A percentile compares a stretch with the other conserved stretches of the same genome.
phyloP scores from a whole-genome alignment of 805 yeast genomes.

The Saccharomycopsis oosterbeekiorum region DNA sequence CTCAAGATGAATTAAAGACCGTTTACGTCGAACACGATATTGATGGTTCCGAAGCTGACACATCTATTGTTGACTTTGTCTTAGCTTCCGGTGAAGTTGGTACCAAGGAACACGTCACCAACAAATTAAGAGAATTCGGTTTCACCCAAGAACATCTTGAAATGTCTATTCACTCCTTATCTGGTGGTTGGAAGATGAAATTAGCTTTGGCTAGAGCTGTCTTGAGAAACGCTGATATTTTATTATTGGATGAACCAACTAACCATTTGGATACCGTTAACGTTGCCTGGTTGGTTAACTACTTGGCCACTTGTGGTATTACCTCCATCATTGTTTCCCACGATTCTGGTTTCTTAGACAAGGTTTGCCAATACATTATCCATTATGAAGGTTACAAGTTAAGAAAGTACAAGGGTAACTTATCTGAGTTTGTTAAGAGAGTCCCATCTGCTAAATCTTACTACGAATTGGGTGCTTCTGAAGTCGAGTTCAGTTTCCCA shows the following conservation, averaged over 20 bases:
- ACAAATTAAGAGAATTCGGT: slow-evolving; percentile 79
- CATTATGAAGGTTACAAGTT: slow-evolving; percentile 99
- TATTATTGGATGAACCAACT: slow-evolving; percentile 98
- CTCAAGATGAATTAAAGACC: slow-evolving; percentile 97
- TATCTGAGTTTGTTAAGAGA: slow-evolving; percentile 96
- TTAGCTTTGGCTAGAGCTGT: slow-evolving; percentile 99
- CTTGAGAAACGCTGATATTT: slow-evolving; percentile 94
- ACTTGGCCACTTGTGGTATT: slow-evolving; percentile 97
- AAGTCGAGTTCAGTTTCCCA: slow-evolving; percentile 94
- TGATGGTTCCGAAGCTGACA: slow-evolving; percentile 96
- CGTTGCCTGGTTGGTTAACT: slow-evolving; percentile 99
- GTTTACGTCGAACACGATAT: slow-evolving; percentile 99
- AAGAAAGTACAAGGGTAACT: slow-evolving; percentile 99
- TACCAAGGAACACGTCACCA: slow-evolving; percentile 59
- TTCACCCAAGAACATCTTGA: slow-evolving; percentile 88
- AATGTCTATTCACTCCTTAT: slow-evolving; percentile 92
- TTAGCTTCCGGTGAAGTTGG: slow-evolving; percentile 71
- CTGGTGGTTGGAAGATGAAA: slow-evolving; percentile 99
- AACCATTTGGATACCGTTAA: slow-evolving; percentile 99
- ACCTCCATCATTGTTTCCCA: slow-evolving; percentile 98
- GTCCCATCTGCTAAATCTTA: slow-evolving; percentile 98
- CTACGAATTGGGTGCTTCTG: slow-evolving; percentile 98
- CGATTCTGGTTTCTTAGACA: slow-evolving; percentile 99
- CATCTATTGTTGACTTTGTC: slow-evolving; percentile 89
- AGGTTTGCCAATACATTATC: slow-evolving; percentile 94